A percentile compares a stretch with the other conserved stretches of the same genome.
Evolutionary conservation across 441 rosid genomes (phyloP).

Genomic region (Hura crepitans): DNA sequence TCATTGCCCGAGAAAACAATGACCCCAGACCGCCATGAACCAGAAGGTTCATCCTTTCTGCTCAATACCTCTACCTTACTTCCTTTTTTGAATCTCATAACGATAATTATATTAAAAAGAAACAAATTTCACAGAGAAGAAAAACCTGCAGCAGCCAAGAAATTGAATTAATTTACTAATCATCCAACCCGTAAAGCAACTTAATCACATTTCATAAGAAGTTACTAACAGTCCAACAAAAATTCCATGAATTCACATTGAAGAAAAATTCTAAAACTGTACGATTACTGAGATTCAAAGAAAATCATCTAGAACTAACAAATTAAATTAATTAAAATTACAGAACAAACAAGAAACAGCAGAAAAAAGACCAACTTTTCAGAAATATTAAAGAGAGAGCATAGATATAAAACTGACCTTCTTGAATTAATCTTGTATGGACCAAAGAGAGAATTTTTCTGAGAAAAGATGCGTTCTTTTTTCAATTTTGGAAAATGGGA

Average conservation of each 20-base stretch:
- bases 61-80: constrained; percentile 60
- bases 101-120: not conserved
- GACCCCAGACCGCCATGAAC: constrained; percentile 57
- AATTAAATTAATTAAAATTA: not conserved
- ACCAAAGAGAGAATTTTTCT: constrained; percentile 5
- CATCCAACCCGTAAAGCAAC: not conserved
- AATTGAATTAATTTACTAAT: not conserved
- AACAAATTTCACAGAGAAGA: not conserved
- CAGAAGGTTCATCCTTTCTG: constrained; percentile 40
- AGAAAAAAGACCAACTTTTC: not conserved
- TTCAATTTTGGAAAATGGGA: not conserved
- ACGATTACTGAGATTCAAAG: not conserved
- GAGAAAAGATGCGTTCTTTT: not conserved
- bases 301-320: not conserved
- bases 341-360: not conserved
- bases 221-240: not conserved
- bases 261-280: not conserved
- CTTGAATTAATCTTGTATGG: not conserved
- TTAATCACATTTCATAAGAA: not conserved
- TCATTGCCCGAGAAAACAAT: constrained; percentile 51
- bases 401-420: constrained; percentile 4
- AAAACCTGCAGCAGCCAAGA: constrained; percentile 13
- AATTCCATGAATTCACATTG: not conserved
- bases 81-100: constrained; percentile 67
- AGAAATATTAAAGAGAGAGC: not conserved